Evolutionary conservation across 176 grass and related monocot genomes (phyloP).

Genomic region (Otatea glauca): DNA sequence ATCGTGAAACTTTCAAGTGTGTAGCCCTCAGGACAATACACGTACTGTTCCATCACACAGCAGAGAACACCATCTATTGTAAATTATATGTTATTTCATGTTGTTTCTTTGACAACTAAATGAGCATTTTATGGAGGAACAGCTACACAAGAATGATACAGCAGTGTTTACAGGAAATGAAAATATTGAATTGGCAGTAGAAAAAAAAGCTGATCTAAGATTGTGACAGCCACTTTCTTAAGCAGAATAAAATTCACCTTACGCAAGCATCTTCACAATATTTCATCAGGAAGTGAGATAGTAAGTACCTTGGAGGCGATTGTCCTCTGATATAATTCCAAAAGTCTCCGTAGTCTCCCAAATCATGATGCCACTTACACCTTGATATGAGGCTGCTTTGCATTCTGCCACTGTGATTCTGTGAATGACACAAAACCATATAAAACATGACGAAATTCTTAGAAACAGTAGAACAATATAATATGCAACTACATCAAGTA

Average conservation of each 20-base stretch:
- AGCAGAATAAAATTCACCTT: constrained; percentile 24
- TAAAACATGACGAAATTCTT: background rate
- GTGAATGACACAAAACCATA: constrained; percentile 14
- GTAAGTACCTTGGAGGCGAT: constrained; percentile 64
- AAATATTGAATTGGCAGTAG: constrained; percentile 4
- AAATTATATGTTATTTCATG: background rate
- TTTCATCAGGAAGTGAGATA: constrained; percentile 14
- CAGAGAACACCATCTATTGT: background rate
- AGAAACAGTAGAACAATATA: constrained; percentile 29
- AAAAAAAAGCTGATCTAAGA: constrained; percentile 16
- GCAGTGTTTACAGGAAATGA: background rate
- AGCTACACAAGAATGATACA: constrained; percentile 8
- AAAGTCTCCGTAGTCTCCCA: constrained; percentile 87
- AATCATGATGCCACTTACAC: constrained; percentile 79
- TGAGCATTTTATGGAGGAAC: constrained; percentile 17
- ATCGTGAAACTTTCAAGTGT: background rate
- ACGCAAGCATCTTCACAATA: background rate
- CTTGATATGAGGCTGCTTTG: constrained; percentile 64
- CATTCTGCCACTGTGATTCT: too few species aligned
- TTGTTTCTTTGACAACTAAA: background rate
- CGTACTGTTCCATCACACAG: background rate
- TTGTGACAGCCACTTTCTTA: background rate
- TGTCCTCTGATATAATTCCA: constrained; percentile 84
- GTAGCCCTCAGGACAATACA: background rate
- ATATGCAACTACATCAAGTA: background rate